Evolutionary conservation across 495 filamentous ascomycete genomes (phyloP).

Genomic region (Haplographium delicatum): DNA sequence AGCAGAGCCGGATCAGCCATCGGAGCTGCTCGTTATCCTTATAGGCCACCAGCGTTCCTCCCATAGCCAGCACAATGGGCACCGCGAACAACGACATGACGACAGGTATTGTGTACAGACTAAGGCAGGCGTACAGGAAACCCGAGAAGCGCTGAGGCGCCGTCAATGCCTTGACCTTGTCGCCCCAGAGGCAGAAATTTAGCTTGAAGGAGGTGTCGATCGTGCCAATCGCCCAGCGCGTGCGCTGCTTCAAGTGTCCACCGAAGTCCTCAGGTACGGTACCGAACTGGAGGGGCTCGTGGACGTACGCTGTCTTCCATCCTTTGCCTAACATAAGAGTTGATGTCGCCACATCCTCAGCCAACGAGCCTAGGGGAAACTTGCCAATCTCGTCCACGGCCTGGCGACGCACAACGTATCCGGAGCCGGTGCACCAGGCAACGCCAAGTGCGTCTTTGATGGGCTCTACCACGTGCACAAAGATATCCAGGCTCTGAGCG

Average conservation of each 20-base stretch:
- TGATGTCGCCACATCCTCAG: constrained; percentile 46
- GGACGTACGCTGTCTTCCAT: constrained; percentile 45
- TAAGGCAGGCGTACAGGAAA: constrained; percentile 39
- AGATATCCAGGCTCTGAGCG: constrained; percentile 40
- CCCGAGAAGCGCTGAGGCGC: background rate
- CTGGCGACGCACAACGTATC: constrained; percentile 43
- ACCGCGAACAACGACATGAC: constrained; percentile 37
- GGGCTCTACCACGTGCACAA: constrained; percentile 41
- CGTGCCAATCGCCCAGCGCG: constrained; percentile 41
- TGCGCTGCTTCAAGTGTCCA: constrained; percentile 46
- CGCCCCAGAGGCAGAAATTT: constrained; percentile 40
- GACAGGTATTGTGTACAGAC: constrained; percentile 35
- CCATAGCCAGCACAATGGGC: constrained; percentile 38
- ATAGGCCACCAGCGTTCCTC: constrained; percentile 37
- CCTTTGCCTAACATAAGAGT: constrained; percentile 42
- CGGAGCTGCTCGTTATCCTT: constrained; percentile 34
- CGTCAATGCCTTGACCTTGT: constrained; percentile 32
- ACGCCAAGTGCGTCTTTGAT: constrained; percentile 43
- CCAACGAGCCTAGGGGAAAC: constrained; percentile 40
- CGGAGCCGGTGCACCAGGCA: constrained; percentile 50
- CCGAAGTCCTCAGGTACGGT: constrained; percentile 42
- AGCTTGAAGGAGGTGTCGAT: constrained; percentile 40
- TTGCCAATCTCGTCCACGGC: constrained; percentile 46
- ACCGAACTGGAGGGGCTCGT: constrained; percentile 47
- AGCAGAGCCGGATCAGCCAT: constrained; percentile 40